Conservation (phyloP, 2,329 filamentous ascomycete genomes). For the Penicillium sp. region DNA sequence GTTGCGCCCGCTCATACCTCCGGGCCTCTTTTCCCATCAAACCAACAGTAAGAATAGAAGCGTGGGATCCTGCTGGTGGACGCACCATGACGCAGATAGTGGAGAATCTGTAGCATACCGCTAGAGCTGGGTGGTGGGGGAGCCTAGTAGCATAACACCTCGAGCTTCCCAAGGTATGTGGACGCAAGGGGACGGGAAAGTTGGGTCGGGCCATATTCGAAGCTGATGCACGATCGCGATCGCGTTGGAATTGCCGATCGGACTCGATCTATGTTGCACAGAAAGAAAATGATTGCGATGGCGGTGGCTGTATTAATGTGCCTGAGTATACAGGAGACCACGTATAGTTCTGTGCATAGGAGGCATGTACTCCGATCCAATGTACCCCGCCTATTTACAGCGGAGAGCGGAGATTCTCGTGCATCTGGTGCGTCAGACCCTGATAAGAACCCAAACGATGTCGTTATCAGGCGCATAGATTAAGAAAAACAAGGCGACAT, state of each 20-base stretch:
- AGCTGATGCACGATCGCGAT: conserved; percentile 19
- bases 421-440: neutral
- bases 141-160: neutral
- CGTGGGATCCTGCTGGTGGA: conserved; percentile 5
- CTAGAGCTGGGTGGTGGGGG: neutral
- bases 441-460: neutral
- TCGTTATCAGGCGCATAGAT: neutral
- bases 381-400: conserved; percentile 10
- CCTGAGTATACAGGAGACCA: neutral
- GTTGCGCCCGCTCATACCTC: neutral
- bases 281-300: neutral
- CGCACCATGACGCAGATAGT: conserved; percentile 24
- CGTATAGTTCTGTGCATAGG: neutral
- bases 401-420: conserved; percentile 12
- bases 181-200: conserved; percentile 23
- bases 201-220: conserved; percentile 13
- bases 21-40: conserved; percentile 16
- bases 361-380: conserved; percentile 4
- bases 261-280: conserved; percentile 15
- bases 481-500: neutral
- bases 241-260: conserved; percentile 14
- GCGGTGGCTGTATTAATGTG: neutral
- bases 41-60: conserved; percentile 8
- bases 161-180: conserved; percentile 13
- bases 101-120: conserved; percentile 13